Evolutionary conservation across 2,329 filamentous ascomycete genomes (phyloP).

Genomic region (Periconia digitata): DNA sequence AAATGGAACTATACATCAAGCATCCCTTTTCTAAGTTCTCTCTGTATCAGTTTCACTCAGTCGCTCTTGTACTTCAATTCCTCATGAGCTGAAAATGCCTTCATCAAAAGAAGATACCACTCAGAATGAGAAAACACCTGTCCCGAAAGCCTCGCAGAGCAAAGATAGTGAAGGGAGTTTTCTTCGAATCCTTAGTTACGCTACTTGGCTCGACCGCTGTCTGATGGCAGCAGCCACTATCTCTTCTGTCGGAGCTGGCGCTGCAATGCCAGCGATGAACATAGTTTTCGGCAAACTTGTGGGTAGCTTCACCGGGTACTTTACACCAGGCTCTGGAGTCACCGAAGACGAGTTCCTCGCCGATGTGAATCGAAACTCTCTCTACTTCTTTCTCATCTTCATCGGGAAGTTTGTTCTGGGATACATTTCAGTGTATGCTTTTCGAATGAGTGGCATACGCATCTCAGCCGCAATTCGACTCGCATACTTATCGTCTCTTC

Average conservation of each 20-base stretch:
- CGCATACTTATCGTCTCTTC: slow-evolving; percentile 49
- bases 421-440: slow-evolving; percentile 42
- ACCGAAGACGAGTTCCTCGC: slow-evolving; percentile 3
- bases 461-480: slow-evolving; percentile 51
- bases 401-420: slow-evolving; percentile 2
- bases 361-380: slow-evolving; percentile 2
- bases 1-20: too few species aligned
- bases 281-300: slow-evolving; percentile 52
- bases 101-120: too few species aligned
- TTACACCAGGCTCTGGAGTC: slow-evolving; percentile 1
- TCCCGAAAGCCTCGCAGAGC: neutral
- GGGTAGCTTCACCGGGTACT: slow-evolving; percentile 8
- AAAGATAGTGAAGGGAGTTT: neutral
- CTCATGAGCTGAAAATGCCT: too few species aligned
- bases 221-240: neutral
- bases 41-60: too few species aligned
- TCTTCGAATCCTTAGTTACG: neutral
- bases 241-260: neutral
- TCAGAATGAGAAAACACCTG: too few species aligned
- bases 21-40: too few species aligned
- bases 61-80: too few species aligned
- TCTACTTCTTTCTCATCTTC: slow-evolving; percentile 10
- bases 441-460: slow-evolving; percentile 49
- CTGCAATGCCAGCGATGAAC: slow-evolving; percentile 54
- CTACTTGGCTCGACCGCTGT: neutral